Percentiles rank a stretch among this genome's conserved stretches.
Evolutionary conservation across 2,329 filamentous ascomycete genomes (phyloP).

Genomic region (Aspergillus japonicus): DNA sequence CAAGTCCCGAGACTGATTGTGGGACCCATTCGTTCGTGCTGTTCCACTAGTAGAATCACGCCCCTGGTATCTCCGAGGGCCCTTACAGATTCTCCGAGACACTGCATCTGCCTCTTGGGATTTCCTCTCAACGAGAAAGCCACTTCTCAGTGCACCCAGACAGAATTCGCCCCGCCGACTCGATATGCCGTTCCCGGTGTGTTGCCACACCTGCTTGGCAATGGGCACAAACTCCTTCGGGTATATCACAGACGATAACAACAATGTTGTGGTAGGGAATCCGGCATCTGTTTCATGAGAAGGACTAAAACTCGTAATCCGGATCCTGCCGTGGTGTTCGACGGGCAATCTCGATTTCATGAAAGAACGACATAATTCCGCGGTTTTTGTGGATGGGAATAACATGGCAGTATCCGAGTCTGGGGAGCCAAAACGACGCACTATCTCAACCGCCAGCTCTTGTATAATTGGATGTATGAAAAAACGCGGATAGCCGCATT

Average conservation of each 20-base stretch:
- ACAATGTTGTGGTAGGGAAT: conserved; percentile 55
- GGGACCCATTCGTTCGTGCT: conserved; percentile 35
- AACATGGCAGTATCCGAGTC: conserved; percentile 70
- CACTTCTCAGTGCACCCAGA: conserved; percentile 69
- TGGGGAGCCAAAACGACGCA: conserved; percentile 55
- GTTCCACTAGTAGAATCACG: conserved; percentile 52
- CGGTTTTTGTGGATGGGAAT: conserved; percentile 71
- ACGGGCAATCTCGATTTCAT: conserved; percentile 49
- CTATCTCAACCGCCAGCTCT: conserved; percentile 67
- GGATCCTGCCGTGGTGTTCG: conserved; percentile 49
- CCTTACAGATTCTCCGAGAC: conserved; percentile 55
- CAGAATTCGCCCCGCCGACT: conserved; percentile 91
- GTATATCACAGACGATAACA: conserved; percentile 70
- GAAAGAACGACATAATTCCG: conserved; percentile 73
- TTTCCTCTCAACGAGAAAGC: conserved; percentile 57
- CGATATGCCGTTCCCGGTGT: conserved; percentile 87
- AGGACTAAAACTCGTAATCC: conserved; percentile 54
- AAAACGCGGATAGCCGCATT: conserved; percentile 90
- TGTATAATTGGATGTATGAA: conserved; percentile 85
- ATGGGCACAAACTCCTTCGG: conserved; percentile 64
- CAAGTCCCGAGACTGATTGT: conserved; percentile 21
- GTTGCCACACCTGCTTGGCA: conserved; percentile 97
- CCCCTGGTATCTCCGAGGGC: conserved; percentile 77
- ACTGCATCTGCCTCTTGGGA: conserved; percentile 24
- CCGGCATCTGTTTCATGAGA: conserved; percentile 64